Evolutionary conservation across 176 grass and related monocot species (phyloP).

Genomic region (Carex kokanica): DNA sequence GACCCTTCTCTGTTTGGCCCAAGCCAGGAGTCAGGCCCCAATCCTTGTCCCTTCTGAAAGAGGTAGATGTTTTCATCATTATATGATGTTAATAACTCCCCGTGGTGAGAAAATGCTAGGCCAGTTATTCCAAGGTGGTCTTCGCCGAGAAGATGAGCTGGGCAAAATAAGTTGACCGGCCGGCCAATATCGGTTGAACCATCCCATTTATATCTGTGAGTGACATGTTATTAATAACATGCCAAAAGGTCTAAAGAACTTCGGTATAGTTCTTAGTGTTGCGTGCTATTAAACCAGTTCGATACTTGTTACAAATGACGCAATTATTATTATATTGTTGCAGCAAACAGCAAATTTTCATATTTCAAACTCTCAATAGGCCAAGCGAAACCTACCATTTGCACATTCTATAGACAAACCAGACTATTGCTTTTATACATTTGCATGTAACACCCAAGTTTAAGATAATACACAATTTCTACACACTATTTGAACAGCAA

Average conservation of each 20-base stretch:
- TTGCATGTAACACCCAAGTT: background rate
- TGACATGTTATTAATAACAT: conserved; percentile 4
- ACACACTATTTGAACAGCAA: background rate
- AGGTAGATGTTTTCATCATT: conserved; percentile 79
- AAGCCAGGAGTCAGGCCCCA: conserved; percentile 40
- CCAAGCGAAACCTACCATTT: background rate
- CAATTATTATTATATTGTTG: background rate
- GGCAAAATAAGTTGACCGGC: conserved; percentile 58
- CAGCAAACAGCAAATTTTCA: background rate
- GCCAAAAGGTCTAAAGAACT: background rate
- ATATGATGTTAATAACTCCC: conserved; percentile 65
- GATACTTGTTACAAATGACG: background rate
- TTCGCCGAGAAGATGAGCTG: conserved; percentile 56
- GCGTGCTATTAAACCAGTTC: background rate
- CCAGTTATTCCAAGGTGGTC: conserved; percentile 66
- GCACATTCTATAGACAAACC: background rate
- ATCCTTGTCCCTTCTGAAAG: conserved; percentile 68
- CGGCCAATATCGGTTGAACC: conserved; percentile 49
- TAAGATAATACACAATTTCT: background rate
- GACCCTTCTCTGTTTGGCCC: conserved; percentile 30
- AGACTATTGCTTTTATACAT: background rate
- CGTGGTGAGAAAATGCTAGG: conserved; percentile 72
- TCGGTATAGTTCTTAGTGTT: background rate
- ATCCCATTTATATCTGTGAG: conserved; percentile 43
- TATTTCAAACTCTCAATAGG: background rate